Evolutionary conservation across 352 stramenopile genomes (phyloP).

Genomic region (Elongisporangium anandrum): DNA sequence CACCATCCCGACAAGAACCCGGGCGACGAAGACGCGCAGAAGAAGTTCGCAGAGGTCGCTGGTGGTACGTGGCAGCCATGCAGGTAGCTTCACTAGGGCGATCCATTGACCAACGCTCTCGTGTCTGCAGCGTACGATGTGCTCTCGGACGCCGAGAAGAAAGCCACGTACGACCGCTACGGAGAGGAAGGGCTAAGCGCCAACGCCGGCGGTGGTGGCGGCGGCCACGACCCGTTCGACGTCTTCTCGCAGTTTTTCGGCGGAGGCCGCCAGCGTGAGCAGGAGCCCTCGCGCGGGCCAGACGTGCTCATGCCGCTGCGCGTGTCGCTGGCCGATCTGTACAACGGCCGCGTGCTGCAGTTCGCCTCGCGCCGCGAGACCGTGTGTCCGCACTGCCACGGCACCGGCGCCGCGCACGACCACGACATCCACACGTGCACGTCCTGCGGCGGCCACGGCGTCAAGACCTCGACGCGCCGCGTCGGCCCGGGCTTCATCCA

Average conservation of each 20-base stretch:
- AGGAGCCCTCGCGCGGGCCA: conserved; percentile 55
- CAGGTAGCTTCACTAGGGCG: conserved; percentile 3
- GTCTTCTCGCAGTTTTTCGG: conserved; percentile 82
- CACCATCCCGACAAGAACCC: conserved; percentile 90
- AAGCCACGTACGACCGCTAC: conserved; percentile 88
- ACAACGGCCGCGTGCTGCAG: conserved; percentile 94
- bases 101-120: conserved; percentile 4
- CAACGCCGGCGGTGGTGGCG: conserved; percentile 31
- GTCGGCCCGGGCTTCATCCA: conserved; percentile 80
- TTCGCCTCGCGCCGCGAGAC: conserved; percentile 92
- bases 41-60: conserved; percentile 88
- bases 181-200: conserved; percentile 83
- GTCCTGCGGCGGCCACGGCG: conserved; percentile 93
- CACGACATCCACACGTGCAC: conserved; percentile 87
- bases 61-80: conserved; percentile 28
- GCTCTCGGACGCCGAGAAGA: conserved; percentile 88
- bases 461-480: conserved; percentile 84
- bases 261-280: conserved; percentile 33
- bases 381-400: conserved; percentile 93
- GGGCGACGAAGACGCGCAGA: conserved; percentile 69
- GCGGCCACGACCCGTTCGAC: conserved; percentile 70
- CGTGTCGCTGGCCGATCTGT: conserved; percentile 95
- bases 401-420: conserved; percentile 85
- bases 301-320: conserved; percentile 87
- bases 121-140: conserved; percentile 83